Percentiles rank a stretch among this genome's conserved stretches.
Evolutionary conservation across 2,329 filamentous ascomycete species (phyloP).

Genomic region (Corynespora cassiicola): DNA sequence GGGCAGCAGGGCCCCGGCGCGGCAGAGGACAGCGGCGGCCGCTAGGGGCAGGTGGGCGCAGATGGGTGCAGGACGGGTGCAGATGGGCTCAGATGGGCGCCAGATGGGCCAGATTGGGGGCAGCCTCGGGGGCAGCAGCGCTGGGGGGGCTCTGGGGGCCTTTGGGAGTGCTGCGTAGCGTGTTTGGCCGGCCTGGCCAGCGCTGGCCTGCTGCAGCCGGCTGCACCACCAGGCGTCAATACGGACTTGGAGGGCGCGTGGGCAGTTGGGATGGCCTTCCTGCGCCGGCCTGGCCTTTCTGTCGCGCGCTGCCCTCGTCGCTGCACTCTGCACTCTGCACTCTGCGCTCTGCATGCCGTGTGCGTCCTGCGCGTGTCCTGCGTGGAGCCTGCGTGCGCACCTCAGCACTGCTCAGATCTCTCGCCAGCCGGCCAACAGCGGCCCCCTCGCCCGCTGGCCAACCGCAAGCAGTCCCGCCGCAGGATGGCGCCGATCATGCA

Average conservation of each 20-base stretch:
- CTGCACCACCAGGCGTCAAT: conserved; percentile 15
- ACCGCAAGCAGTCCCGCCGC: conserved; percentile 34
- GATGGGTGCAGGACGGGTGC: no score
- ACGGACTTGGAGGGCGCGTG: conserved; percentile 21
- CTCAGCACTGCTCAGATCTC: conserved; percentile 18
- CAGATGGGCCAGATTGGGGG: no score
- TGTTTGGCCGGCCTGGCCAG: conserved; percentile 30
- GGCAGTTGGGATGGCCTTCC: conserved; percentile 14
- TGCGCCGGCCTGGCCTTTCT: no score
- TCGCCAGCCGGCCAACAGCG: conserved; percentile 21
- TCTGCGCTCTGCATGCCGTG: conserved; percentile 1
- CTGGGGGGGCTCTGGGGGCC: no score
- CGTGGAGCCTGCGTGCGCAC: background rate
- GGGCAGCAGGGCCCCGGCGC: conserved; percentile 13
- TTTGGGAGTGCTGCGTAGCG: conserved; percentile 27
- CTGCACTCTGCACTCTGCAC: background rate
- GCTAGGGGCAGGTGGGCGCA: background rate
- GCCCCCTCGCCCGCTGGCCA: conserved; percentile 25
- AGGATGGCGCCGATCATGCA: conserved; percentile 45
- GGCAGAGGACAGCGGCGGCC: background rate
- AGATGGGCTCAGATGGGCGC: no score
- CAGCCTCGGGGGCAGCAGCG: no score
- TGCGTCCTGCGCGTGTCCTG: background rate
- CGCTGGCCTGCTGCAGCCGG: background rate
- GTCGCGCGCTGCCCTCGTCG: no score